Evolutionary conservation across 2,329 filamentous ascomycete genomes (phyloP).

Genomic region (Claviceps fusiformis): DNA sequence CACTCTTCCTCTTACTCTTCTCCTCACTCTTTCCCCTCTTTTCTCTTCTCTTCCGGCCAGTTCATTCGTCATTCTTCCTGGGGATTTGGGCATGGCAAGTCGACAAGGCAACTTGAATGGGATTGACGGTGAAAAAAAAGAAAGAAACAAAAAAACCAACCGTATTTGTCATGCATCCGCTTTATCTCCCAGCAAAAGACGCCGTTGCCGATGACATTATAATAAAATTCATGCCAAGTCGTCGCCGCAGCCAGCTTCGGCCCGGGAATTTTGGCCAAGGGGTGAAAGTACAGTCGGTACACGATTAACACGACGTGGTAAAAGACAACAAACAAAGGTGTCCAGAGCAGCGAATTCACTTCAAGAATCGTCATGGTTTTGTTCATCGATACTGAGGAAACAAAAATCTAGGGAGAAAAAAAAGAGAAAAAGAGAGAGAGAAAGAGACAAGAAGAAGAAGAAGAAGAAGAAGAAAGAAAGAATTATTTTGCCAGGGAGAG

Average conservation of each 20-base stretch:
- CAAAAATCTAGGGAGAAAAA: too few relatives aligned
- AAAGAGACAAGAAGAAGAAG: too few relatives aligned
- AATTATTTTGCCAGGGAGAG: too few relatives aligned
- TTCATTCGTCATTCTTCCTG: too few relatives aligned
- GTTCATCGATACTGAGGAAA: too few relatives aligned
- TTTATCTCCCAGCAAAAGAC: conserved; percentile 17
- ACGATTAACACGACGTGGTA: conserved; percentile 1
- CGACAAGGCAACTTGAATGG: too few relatives aligned
- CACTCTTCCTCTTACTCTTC: not conserved
- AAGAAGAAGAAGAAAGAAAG: too few relatives aligned
- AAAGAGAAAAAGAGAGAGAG: too few relatives aligned
- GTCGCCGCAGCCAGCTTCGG: conserved; percentile 19
- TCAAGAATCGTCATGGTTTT: not conserved
- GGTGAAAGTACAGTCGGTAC: conserved; percentile 13
- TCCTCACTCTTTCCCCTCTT: not conserved
- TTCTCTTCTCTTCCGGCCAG: not conserved
- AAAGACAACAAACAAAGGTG: not conserved
- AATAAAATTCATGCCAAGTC: conserved; percentile 20
- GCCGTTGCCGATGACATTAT: conserved; percentile 15
- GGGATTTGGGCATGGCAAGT: too few relatives aligned
- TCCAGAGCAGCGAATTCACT: not conserved
- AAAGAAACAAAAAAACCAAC: conserved; percentile 8
- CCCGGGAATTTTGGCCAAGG: conserved; percentile 17
- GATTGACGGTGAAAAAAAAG: too few relatives aligned
- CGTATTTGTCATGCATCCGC: conserved; percentile 22